These are phyloP conservation scores for Thielaviopsis euricoi DNA, from an alignment of 2,329 filamentous ascomycete species.

Conservation along the genomic window DNA sequence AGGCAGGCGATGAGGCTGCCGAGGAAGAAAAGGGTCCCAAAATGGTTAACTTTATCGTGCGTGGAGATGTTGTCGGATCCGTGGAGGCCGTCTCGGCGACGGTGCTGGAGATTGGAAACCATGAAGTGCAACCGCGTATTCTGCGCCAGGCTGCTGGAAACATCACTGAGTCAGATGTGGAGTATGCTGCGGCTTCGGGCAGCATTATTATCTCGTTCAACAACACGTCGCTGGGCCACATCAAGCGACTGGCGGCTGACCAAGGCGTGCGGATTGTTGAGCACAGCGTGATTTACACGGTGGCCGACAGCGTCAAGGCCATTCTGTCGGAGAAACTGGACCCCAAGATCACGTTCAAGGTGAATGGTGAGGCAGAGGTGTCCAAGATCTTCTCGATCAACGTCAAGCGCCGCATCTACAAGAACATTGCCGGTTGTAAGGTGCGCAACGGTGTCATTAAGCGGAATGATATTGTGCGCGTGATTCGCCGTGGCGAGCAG, in stretches of 20 bases:
- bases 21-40: constrained; percentile 25
- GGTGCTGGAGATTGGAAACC: constrained; percentile 63
- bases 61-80: constrained; percentile 84
- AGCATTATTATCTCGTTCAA: constrained; percentile 82
- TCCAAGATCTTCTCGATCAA: constrained; percentile 73
- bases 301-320: constrained; percentile 55
- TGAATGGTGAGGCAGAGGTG: constrained; percentile 79
- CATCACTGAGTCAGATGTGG: constrained; percentile 72
- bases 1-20: constrained; percentile 19
- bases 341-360: constrained; percentile 47
- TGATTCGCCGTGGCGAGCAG: constrained; percentile 52
- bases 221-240: constrained; percentile 46
- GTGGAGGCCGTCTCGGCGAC: constrained; percentile 76
- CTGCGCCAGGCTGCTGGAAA: constrained; percentile 64
- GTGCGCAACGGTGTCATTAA: constrained; percentile 65
- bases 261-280: constrained; percentile 64
- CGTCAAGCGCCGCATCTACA: constrained; percentile 50
- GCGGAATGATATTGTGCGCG: constrained; percentile 47
- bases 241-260: constrained; percentile 52
- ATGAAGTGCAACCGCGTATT: constrained; percentile 63
- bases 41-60: constrained; percentile 67
- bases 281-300: constrained; percentile 71
- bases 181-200: constrained; percentile 63
- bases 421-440: constrained; percentile 73
- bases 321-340: constrained; percentile 54